Base-by-base conservation (phyloP, 176 grass and related monocot species). In the Thalia dealbata region DNA sequence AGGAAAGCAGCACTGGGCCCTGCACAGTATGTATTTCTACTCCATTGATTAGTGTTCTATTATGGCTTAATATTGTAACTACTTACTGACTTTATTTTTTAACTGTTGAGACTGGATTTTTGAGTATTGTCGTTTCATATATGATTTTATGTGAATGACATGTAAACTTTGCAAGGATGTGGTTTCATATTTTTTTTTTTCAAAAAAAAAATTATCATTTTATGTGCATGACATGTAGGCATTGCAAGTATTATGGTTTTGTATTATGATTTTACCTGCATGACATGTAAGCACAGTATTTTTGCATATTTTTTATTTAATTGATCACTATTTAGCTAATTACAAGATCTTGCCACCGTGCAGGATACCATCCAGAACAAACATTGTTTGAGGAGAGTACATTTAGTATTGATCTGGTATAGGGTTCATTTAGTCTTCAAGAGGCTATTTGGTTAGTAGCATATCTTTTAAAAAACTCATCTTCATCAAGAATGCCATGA, bases 1-100 rank as follows among this genome's bases (percentile, higher is more conserved):
- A 99, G 79, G 95, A 99, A 79, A 78, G 85, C 80, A 92, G 74
- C 76, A 86, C 79, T 66, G 83, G 82, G 72, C 83, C 90, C 74
- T 93, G 87, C 51, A 93, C 95, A 48, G 95, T 96, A 89, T 79
- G 89, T 13, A 64, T 46, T 79, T 87, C 46, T 44, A 48, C 0
- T 81, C 44, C 77, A 25, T 16, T 45, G 19, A 35, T 65, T 32
- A 12, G 74, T 77, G 67, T 72, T 28, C 10, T 38, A 63, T 79
- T 82, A 80, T 3, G 61, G 27, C 51, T 30, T 64, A 27, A 50
- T 32, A 63, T 54, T 23, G 32, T 38, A 38, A 38, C n/a, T 38
- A 38, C 38, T 41, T 42, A 43, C 18, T 44, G 16, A 22, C 9
- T 64, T 26, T 29, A 0, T 38, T 38, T 38, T n/a, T 63, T 9